Percentiles rank a stretch among this genome's conserved stretches.
Conservation (phyloP, 2,329 filamentous ascomycete species). For the Aspergillus pseudoviridinutans region DNA sequence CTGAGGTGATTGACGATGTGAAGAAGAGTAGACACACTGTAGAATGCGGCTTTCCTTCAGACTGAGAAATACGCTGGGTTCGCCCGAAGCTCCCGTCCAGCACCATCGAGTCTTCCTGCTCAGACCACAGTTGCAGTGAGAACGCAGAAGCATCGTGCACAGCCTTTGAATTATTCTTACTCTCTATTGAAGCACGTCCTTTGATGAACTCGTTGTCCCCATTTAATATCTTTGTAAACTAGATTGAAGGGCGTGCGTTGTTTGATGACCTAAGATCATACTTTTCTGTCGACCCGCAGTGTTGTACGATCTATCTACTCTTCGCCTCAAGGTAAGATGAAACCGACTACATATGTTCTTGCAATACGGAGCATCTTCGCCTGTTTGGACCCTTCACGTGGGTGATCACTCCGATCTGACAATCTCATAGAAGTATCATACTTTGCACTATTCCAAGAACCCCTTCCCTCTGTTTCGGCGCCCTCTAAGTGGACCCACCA, state of each 20-base stretch:
- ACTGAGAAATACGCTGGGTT: constrained; percentile 32
- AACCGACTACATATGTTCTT: background rate
- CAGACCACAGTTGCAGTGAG: background rate
- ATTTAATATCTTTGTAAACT: too few species aligned
- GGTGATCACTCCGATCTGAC: constrained; percentile 5
- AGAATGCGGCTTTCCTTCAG: constrained; percentile 18
- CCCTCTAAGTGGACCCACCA: constrained; percentile 21
- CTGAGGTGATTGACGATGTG: constrained; percentile 1
- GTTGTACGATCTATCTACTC: background rate
- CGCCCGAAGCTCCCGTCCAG: constrained; percentile 12
- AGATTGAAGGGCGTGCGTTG: background rate
- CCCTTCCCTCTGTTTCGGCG: constrained; percentile 9
- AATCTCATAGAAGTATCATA: constrained; percentile 5
- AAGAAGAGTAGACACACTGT: background rate
- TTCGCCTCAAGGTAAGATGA: background rate
- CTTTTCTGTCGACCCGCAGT: background rate
- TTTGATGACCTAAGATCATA: background rate
- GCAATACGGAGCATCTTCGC: background rate
- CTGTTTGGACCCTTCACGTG: background rate
- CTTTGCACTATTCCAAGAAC: constrained; percentile 9
- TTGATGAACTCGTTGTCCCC: background rate
- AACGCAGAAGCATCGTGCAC: background rate
- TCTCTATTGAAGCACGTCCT: background rate
- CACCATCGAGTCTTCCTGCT: constrained; percentile 14
- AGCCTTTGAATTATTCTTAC: background rate